phyloP scores from a whole-genome alignment of 148 eudicot species.

The Diospyros lotus region DNA sequence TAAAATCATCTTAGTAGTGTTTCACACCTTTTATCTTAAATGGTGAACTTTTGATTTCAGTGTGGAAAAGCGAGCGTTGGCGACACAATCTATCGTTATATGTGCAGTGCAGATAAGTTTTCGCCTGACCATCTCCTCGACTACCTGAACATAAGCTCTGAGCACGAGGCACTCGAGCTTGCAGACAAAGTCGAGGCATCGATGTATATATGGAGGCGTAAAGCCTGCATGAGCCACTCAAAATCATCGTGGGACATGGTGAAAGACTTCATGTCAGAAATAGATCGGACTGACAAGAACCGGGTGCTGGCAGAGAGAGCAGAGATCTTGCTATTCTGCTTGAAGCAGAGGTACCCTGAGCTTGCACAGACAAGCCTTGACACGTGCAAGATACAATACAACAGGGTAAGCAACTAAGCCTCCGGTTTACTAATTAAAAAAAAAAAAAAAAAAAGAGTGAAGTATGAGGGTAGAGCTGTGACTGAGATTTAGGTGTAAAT shows the following conservation, averaged over 20 bases:
- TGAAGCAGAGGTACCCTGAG: constrained; percentile 87
- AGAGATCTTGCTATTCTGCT: constrained; percentile 53
- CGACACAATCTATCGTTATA: constrained; percentile 72
- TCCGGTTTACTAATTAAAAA: too few relatives aligned
- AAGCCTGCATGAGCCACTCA: constrained; percentile 57
- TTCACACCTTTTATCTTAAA: not conserved
- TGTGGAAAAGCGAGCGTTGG: constrained; percentile 84
- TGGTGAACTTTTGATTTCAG: constrained; percentile 28
- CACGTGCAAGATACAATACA: constrained; percentile 87
- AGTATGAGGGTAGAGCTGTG: too few relatives aligned
- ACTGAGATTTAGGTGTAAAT: too few relatives aligned
- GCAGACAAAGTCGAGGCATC: constrained; percentile 92
- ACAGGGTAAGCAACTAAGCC: constrained; percentile 39
- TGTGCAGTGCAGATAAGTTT: constrained; percentile 57
- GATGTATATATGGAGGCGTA: constrained; percentile 79
- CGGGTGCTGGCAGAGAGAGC: constrained; percentile 72
- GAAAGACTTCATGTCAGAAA: constrained; percentile 53
- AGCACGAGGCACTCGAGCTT: constrained; percentile 88
- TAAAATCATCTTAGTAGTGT: not conserved
- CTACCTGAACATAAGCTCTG: constrained; percentile 61
- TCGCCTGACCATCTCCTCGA: constrained; percentile 71
- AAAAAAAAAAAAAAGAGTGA: too few relatives aligned
- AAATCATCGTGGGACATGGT: constrained; percentile 79
- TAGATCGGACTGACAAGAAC: constrained; percentile 73
- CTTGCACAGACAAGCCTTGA: constrained; percentile 91